Conservation (phyloP, 371 early-diverging fungal genomes). For the Mucor piriformis region DNA sequence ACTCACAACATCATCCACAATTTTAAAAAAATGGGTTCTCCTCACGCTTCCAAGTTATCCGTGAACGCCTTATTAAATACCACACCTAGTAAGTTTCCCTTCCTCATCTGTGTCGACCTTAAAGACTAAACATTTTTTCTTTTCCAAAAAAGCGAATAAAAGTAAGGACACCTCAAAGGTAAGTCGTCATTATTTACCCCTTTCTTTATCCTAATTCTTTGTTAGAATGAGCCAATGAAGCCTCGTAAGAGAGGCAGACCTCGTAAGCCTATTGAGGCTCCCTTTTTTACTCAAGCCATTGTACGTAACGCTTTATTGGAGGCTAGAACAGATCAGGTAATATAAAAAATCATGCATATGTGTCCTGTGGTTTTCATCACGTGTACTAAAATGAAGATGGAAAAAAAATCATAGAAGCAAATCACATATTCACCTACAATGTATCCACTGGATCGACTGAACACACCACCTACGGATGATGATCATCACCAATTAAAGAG, state of each 20-base stretch:
- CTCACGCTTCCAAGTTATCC: conserved; percentile 32
- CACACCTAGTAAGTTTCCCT: neutral
- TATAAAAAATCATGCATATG: neutral
- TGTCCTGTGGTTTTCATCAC: conserved; percentile 1
- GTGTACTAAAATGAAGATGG: neutral
- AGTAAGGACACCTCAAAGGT: neutral
- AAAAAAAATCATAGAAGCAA: neutral
- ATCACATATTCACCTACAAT: neutral
- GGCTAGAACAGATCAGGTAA: conserved; percentile 23
- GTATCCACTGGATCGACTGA: conserved; percentile 17
- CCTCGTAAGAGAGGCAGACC: conserved; percentile 40
- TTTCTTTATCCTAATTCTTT: too few relatives aligned
- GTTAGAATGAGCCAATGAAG: neutral
- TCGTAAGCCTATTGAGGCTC: conserved; percentile 24
- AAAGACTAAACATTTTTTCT: neutral
- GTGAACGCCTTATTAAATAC: conserved; percentile 2
- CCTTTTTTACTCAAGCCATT: conserved; percentile 18
- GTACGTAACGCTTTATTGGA: conserved; percentile 9
- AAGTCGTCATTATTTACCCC: neutral
- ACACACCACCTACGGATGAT: conserved; percentile 25
- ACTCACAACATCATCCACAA: conserved; percentile 45
- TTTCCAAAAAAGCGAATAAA: neutral
- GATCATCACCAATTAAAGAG: conserved; percentile 2
- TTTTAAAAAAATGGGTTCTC: conserved; percentile 43
- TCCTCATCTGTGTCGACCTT: neutral